Evolutionary conservation across 1,284 basidiomycete genomes (phyloP).

Genomic region (Trichosporon coremiiforme): DNA sequence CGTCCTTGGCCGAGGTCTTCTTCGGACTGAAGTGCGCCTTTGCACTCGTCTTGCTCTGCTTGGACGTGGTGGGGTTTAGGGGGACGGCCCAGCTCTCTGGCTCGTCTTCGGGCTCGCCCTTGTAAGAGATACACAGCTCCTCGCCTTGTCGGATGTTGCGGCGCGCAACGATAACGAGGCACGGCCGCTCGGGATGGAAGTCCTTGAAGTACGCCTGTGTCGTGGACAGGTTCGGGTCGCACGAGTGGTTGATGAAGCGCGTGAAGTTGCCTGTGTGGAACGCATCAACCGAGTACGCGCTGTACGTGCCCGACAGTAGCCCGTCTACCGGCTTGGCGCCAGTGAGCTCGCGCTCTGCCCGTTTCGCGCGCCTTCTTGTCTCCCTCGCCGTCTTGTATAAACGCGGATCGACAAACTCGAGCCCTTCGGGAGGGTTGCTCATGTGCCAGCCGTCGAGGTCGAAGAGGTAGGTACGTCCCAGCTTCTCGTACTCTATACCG

Average conservation of each 20-base stretch:
- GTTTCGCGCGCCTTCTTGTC: not conserved
- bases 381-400: slow-evolving; percentile 39
- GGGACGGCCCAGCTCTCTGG: not conserved
- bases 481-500: slow-evolving; percentile 69
- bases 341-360: slow-evolving; percentile 33
- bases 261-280: slow-evolving; percentile 42
- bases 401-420: slow-evolving; percentile 47
- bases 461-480: slow-evolving; percentile 81
- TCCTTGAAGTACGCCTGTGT: slow-evolving; percentile 64
- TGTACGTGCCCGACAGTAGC: not conserved
- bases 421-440: slow-evolving; percentile 50
- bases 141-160: slow-evolving; percentile 67
- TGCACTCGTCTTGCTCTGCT: slow-evolving; percentile 33
- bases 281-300: slow-evolving; percentile 17
- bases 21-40: slow-evolving; percentile 30
- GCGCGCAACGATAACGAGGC: slow-evolving; percentile 69
- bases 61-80: not conserved
- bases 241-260: slow-evolving; percentile 71
- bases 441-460: slow-evolving; percentile 76
- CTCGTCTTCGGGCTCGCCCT: slow-evolving; percentile 57
- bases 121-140: slow-evolving; percentile 81
- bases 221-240: slow-evolving; percentile 77
- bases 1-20: slow-evolving; percentile 16
- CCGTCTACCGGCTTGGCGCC: slow-evolving; percentile 17
- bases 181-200: slow-evolving; percentile 58